Evolutionary conservation across 2,329 filamentous ascomycete species (phyloP), one percentile per base, ranked within the genome.

Genomic region (Phaeomoniella chlamydospora): DNA sequence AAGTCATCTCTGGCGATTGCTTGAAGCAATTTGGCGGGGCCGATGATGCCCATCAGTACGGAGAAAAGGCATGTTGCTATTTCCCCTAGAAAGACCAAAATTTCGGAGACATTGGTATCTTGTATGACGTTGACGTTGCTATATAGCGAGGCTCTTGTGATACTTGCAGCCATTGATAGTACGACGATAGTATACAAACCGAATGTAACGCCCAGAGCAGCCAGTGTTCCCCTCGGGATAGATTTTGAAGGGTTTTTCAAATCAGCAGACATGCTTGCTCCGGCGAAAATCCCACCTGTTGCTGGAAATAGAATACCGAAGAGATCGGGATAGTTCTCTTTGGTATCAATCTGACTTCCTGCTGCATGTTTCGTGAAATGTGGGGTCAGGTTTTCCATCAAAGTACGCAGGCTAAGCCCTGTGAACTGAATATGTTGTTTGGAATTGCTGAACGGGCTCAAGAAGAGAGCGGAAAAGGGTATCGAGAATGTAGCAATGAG

Each of bases 211-310:
- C 72, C 60, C 52, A 88, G 73, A 2, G 83, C 83, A 58, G 75
- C 81, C 1, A 92, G 59, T 0, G 85, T 92, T n/a, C 85, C 85
- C 42, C 74, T 78, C 0, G 85, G 85, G 36, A 93, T 93, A 1
- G 83, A 74, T 53, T 77, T 83, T 64, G 82, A 88, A 0, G 85
- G 85, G 43, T 85, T 78, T 42, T 72, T 80, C 34, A 93, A 57
- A 51, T 93, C 84, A 13, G 85, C 85, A 5, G 84, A 92, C 85
- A 93, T 92, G 46, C 82, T 88, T 4, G 85, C 85, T 13, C 86
- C 86, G 32, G 70, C 68, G 47, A 74, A 71, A 16, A 72, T 74
- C 3, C 62, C 65, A 4, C 72, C 72, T 2, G 74, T 78, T 2
- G 75, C 74, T 22, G 84, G 83, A 47, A 90, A 93, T 1, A 93